These are phyloP conservation scores for Cladophialophora bantiana DNA, from an alignment of 2,329 filamentous ascomycete species.

Conservation along the genomic window DNA sequence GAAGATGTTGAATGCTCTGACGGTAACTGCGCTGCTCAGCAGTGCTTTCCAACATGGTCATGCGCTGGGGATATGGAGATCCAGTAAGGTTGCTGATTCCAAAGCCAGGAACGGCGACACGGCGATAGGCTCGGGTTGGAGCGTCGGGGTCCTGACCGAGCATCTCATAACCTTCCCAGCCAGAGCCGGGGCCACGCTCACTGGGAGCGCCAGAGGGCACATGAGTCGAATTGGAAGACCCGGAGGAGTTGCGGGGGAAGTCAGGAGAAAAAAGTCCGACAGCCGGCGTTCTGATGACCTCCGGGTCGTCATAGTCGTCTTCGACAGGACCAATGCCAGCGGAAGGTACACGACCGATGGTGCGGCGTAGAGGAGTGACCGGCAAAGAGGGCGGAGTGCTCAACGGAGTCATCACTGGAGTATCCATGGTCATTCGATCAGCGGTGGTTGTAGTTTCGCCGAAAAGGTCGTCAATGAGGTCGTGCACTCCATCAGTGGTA, in stretches of 20 bases:
- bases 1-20: neutral
- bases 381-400: slow-evolving; percentile 1
- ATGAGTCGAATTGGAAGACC: neutral
- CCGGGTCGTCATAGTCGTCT: neutral
- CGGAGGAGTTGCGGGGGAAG: neutral
- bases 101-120: neutral
- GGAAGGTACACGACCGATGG: neutral
- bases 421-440: slow-evolving; percentile 10
- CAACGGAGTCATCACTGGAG: neutral
- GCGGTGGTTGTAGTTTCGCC: slow-evolving; percentile 7
- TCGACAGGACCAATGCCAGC: neutral
- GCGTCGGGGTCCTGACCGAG: neutral
- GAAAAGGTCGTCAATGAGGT: slow-evolving; percentile 9
- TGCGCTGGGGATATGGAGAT: neutral
- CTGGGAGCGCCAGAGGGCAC: neutral
- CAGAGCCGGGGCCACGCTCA: slow-evolving; percentile 1
- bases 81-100: neutral
- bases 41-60: neutral
- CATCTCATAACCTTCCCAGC: neutral
- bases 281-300: neutral
- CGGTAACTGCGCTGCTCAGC: neutral
- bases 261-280: neutral
- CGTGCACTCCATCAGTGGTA: neutral
- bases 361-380: neutral
- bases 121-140: neutral